phyloP scores from a whole-genome alignment of 306 rosid genomes.

The Medicago arabica region DNA sequence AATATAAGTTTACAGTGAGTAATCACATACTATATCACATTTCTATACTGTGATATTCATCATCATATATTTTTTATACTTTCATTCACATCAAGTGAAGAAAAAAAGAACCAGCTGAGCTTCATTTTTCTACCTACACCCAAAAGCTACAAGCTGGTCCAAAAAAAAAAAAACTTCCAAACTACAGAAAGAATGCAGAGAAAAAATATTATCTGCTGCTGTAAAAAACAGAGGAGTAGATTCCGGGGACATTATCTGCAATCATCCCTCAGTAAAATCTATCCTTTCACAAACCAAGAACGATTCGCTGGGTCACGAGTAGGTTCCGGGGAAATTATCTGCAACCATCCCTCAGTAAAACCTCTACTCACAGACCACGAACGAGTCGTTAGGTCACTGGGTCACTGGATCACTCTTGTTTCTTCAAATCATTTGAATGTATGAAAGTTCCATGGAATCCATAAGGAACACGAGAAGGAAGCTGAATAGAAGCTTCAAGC shows the following conservation, averaged over 20 bases:
- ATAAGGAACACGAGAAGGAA: slow-evolving; percentile 90
- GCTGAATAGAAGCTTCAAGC: slow-evolving; percentile 74
- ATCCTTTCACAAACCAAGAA: slow-evolving; percentile 32
- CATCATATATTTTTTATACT: slow-evolving; percentile 15
- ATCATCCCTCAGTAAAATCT: slow-evolving; percentile 81
- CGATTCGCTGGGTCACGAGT: not conserved
- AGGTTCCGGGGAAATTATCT: slow-evolving; percentile 23
- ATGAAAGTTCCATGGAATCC: slow-evolving; percentile 97
- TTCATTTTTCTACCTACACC: slow-evolving; percentile 56
- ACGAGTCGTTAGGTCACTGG: not conserved
- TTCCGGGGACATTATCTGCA: slow-evolving; percentile 79
- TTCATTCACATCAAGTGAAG: slow-evolving; percentile 49
- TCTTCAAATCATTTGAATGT: slow-evolving; percentile 60
- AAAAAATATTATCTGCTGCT: slow-evolving; percentile 24
- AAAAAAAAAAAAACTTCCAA: slow-evolving; percentile 49
- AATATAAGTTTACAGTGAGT: slow-evolving; percentile 46
- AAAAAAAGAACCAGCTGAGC: slow-evolving; percentile 91
- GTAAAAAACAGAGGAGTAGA: slow-evolving; percentile 50
- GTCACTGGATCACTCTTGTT: slow-evolving; percentile 51
- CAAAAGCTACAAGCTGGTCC: slow-evolving; percentile 86
- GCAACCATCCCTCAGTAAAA: slow-evolving; percentile 81
- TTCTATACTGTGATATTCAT: slow-evolving; percentile 36
- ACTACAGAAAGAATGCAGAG: slow-evolving; percentile 22
- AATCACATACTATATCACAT: slow-evolving; percentile 42
- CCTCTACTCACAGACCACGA: slow-evolving; percentile 42